Percentiles rank a stretch among this genome's conserved stretches.
Evolutionary conservation across 306 rosid species (phyloP).

Genomic region (Lotus japonicus): DNA sequence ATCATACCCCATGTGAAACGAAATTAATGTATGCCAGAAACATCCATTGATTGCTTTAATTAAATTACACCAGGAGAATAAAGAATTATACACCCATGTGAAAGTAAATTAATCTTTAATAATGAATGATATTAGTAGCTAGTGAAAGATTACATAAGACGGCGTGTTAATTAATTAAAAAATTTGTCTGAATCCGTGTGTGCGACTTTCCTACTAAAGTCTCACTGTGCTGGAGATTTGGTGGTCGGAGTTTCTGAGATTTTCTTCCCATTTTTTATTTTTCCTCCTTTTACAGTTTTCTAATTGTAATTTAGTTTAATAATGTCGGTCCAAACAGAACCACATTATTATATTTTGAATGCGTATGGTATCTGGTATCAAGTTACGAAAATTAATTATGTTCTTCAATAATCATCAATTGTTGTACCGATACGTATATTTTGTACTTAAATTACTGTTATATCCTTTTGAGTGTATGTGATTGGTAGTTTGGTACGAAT

Average conservation of each 20-base stretch:
- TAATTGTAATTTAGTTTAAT: not conserved
- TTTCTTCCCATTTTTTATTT: slow-evolving; percentile 23
- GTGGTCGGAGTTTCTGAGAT: slow-evolving; percentile 49
- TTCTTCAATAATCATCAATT: not conserved
- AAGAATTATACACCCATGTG: slow-evolving; percentile 3
- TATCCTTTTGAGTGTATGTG: not conserved
- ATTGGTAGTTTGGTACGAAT: no score
- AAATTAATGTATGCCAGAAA: no score
- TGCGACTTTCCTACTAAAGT: slow-evolving; percentile 35
- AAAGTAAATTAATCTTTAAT: not conserved
- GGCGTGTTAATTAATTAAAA: slow-evolving; percentile 28
- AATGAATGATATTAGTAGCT: not conserved
- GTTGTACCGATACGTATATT: not conserved
- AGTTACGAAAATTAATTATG: not conserved
- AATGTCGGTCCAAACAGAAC: not conserved
- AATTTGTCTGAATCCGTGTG: slow-evolving; percentile 38
- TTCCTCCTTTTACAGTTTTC: not conserved
- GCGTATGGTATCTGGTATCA: not conserved
- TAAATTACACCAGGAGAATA: not conserved
- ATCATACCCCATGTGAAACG: no score
- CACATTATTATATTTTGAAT: slow-evolving; percentile 1
- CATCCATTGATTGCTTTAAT: no score
- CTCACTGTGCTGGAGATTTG: slow-evolving; percentile 51
- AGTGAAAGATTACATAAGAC: slow-evolving; percentile 15
- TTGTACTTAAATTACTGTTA: not conserved